Percentiles rank a stretch among this genome's conserved stretches.
Evolutionary conservation across 2,329 filamentous ascomycete genomes (phyloP).

Genomic region (Fusarium tupiense): DNA sequence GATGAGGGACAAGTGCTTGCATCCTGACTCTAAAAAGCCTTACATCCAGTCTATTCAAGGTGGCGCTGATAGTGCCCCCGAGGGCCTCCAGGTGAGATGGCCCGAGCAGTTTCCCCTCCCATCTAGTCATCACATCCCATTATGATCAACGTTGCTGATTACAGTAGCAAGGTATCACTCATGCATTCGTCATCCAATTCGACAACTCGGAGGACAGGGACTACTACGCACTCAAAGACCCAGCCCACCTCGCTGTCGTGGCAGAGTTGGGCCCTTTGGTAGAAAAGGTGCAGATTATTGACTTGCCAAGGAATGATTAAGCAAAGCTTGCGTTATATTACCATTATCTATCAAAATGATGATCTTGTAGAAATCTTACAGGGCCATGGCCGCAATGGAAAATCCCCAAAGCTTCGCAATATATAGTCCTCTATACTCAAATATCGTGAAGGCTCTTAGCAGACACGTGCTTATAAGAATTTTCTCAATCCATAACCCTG

Average conservation of each 20-base stretch:
- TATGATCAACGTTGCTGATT: not conserved
- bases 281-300: conserved; percentile 64
- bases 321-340: not conserved
- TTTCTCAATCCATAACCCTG: rapidly evolving
- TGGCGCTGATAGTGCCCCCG: not conserved
- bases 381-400: too few species aligned
- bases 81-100: not conserved
- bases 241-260: conserved; percentile 68
- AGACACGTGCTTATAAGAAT: too few species aligned
- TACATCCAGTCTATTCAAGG: not conserved
- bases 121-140: too few species aligned
- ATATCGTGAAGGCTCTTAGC: not conserved
- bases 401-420: too few species aligned
- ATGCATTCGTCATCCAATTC: conserved; percentile 59
- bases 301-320: conserved; percentile 55
- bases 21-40: not conserved
- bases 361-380: too few species aligned
- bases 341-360: too few species aligned
- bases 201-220: conserved; percentile 69
- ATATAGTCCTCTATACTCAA: too few species aligned
- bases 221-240: conserved; percentile 74
- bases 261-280: conserved; percentile 57
- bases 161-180: not conserved
- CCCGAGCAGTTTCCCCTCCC: too few species aligned
- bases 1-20: not conserved